Percentiles rank a stretch among this genome's conserved stretches.
phyloP scores from a whole-genome alignment of 2,329 filamentous ascomycete genomes.

The Niveomyces coronatus region DNA sequence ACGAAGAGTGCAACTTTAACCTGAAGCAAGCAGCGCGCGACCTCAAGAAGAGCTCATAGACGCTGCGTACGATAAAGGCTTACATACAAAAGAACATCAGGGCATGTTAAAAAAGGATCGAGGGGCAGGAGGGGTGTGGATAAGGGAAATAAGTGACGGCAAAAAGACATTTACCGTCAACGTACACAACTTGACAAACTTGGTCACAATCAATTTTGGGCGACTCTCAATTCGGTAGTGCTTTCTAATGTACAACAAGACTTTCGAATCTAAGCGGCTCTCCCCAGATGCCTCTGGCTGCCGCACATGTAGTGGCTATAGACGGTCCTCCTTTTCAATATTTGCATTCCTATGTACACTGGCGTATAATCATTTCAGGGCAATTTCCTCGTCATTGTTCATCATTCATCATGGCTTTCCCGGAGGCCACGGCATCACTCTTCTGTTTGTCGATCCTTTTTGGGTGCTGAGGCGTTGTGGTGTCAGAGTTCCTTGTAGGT shows the following conservation, averaged over 20 bases:
- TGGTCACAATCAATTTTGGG: constrained; percentile 1
- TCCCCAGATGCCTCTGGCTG: constrained; percentile 1
- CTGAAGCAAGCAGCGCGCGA: constrained; percentile 51
- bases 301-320: constrained; percentile 1
- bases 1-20: constrained; percentile 93
- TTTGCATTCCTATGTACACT: neutral
- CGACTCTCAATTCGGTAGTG: constrained; percentile 8
- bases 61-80: neutral
- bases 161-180: constrained; percentile 3
- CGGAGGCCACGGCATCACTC: neutral
- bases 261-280: constrained; percentile 5
- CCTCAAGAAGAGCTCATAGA: constrained; percentile 39
- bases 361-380: constrained; percentile 6
- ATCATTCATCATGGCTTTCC: constrained; percentile 1
- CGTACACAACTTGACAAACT: neutral
- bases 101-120: constrained; percentile 18
- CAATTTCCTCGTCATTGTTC: constrained; percentile 5
- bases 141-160: constrained; percentile 1
- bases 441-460: neutral
- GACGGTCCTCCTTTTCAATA: constrained; percentile 1
- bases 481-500: neutral
- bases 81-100: constrained; percentile 10
- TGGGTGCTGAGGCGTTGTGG: neutral
- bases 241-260: constrained; percentile 11
- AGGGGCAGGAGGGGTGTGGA: neutral